phyloP scores from a whole-genome alignment of 257 asterid species.

The Jasminum sambac region DNA sequence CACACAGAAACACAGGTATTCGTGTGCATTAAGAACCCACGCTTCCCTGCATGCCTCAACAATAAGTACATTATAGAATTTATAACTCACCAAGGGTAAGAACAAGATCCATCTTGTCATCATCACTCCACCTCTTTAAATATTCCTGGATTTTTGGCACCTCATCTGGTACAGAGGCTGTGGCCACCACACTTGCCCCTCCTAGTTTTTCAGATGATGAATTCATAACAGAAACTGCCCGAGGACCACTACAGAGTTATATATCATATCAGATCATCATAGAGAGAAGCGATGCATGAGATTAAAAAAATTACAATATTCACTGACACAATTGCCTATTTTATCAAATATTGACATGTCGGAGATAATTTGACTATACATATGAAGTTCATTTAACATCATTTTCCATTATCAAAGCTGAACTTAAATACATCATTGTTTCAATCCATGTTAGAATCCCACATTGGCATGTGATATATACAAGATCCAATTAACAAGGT shows the following conservation, averaged over 20 bases:
- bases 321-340: not conserved
- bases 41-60: not conserved
- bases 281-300: not conserved
- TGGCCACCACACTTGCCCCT: slow-evolving; percentile 71
- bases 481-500: too few relatives aligned
- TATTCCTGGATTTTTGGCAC: slow-evolving; percentile 64
- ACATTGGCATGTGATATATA: too few relatives aligned
- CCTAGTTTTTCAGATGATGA: slow-evolving; percentile 82
- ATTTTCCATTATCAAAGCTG: not conserved
- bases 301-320: not conserved
- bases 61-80: slow-evolving; percentile 5
- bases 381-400: not conserved
- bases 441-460: too few relatives aligned
- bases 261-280: slow-evolving; percentile 23
- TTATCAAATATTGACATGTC: not conserved
- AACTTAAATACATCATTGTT: not conserved
- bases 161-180: slow-evolving; percentile 85
- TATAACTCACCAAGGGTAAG: slow-evolving; percentile 78
- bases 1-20: too few relatives aligned
- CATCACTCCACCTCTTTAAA: slow-evolving; percentile 81
- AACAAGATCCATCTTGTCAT: slow-evolving; percentile 85
- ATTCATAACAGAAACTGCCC: slow-evolving; percentile 85
- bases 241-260: slow-evolving; percentile 73
- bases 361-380: not conserved
- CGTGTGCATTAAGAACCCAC: not conserved